Percentiles rank a stretch among this genome's conserved stretches.
These are phyloP conservation scores for Paecilomyces variotii DNA, from an alignment of 2,329 filamentous ascomycete species.

Conservation along the genomic window DNA sequence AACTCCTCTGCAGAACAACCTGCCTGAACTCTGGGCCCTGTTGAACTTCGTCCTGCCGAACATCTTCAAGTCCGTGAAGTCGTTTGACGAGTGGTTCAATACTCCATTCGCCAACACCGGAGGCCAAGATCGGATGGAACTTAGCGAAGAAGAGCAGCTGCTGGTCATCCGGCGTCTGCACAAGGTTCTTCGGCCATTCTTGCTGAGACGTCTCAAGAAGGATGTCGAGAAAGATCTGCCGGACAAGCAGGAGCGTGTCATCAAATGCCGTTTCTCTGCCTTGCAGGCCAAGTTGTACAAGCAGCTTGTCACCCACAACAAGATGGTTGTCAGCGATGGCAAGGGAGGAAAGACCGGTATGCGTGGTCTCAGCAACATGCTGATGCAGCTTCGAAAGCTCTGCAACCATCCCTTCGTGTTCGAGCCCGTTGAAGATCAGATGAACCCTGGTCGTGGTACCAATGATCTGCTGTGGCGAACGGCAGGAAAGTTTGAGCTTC, in stretches of 20 bases:
- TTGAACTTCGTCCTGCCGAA: constrained; percentile 97
- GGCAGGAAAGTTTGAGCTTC: constrained; percentile 90
- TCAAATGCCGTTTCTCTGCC: constrained; percentile 97
- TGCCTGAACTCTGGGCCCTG: constrained; percentile 92
- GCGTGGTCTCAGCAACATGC: constrained; percentile 97
- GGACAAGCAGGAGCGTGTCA: constrained; percentile 97
- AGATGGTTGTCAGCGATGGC: constrained; percentile 85
- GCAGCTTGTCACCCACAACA: constrained; percentile 94
- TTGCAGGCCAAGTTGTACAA: constrained; percentile 92
- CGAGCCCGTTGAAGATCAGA: constrained; percentile 93
- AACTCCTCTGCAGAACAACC: constrained; percentile 94
- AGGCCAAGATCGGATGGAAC: constrained; percentile 95
- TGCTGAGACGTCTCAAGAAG: constrained; percentile 97
- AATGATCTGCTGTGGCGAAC: constrained; percentile 95
- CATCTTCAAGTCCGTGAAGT: constrained; percentile 98
- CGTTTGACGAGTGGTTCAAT: constrained; percentile 99
- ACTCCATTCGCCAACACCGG: constrained; percentile 98
- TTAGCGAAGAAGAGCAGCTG: constrained; percentile 98
- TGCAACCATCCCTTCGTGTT: constrained; percentile 99
- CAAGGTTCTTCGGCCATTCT: constrained; percentile 93
- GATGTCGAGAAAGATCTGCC: constrained; percentile 98
- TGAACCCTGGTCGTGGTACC: constrained; percentile 81
- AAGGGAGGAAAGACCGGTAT: constrained; percentile 92
- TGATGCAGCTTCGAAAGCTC: constrained; percentile 97
- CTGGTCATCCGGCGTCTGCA: constrained; percentile 96